Evolutionary conservation across 345 rosid species (phyloP).

Genomic region (Boechera retrofracta): DNA sequence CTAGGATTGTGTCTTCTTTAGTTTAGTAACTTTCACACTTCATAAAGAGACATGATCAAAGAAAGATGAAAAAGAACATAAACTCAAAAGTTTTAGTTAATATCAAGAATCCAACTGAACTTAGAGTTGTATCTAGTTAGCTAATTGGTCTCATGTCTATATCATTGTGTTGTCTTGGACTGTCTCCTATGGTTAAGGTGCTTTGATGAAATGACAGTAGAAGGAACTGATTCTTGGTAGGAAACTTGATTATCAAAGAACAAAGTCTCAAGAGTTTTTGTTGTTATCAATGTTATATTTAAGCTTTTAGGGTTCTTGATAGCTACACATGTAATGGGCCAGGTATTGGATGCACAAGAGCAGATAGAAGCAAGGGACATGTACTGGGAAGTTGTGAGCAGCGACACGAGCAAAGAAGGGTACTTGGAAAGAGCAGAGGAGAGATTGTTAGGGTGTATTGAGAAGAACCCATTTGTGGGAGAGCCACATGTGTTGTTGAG

Average conservation of each 20-base stretch:
- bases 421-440: constrained; percentile 60
- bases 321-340: constrained; percentile 22
- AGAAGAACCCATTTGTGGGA: constrained; percentile 78
- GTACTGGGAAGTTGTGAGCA: constrained; percentile 82
- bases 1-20: not conserved
- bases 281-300: not conserved
- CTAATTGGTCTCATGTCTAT: constrained; percentile 4
- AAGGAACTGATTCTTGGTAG: not conserved
- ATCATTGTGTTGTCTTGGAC: not conserved
- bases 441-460: constrained; percentile 52
- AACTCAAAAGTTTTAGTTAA: not conserved
- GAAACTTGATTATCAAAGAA: not conserved
- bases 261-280: not conserved
- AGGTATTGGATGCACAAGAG: constrained; percentile 59
- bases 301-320: constrained; percentile 9
- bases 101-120: not conserved
- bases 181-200: constrained; percentile 11
- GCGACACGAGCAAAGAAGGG: constrained; percentile 52
- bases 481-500: constrained; percentile 82
- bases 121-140: not conserved
- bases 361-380: constrained; percentile 67
- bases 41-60: no score
- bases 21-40: constrained; percentile 3
- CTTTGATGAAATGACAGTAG: not conserved
- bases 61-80: not conserved